A percentile compares a stretch with the other conserved stretches of the same genome.
Conservation (phyloP, 2,329 filamentous ascomycete species). For the Ceratocystis diversiconidia region DNA sequence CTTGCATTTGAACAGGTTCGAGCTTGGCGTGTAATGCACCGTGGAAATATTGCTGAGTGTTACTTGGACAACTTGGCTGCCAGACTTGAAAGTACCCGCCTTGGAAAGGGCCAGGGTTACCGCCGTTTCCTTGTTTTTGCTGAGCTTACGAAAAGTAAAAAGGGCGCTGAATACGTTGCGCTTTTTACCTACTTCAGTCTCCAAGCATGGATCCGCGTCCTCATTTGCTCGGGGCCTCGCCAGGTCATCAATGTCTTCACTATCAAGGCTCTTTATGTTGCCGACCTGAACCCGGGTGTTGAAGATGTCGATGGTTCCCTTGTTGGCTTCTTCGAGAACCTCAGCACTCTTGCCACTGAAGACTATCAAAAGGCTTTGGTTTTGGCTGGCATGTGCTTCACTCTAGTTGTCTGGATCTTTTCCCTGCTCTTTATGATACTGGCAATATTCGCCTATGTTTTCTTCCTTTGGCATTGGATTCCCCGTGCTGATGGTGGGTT, state of each 20-base stretch:
- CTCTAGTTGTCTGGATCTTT: constrained; percentile 76
- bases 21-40: constrained; percentile 65
- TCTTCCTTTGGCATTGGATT: constrained; percentile 88
- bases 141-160: constrained; percentile 78
- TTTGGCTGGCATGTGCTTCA: constrained; percentile 84
- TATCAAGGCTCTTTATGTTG: constrained; percentile 66
- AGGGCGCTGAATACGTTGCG: constrained; percentile 79
- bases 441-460: constrained; percentile 64
- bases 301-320: constrained; percentile 47
- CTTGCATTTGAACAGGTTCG: constrained; percentile 66
- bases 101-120: constrained; percentile 61
- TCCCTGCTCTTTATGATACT: constrained; percentile 61
- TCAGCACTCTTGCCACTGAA: constrained; percentile 55
- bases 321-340: constrained; percentile 68
- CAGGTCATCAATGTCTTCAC: constrained; percentile 85
- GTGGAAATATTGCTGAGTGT: constrained; percentile 76
- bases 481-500: constrained; percentile 67
- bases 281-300: constrained; percentile 40
- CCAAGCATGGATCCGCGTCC: constrained; percentile 70
- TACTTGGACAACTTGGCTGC: constrained; percentile 82
- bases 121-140: constrained; percentile 85
- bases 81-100: constrained; percentile 67
- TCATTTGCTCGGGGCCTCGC: constrained; percentile 83
- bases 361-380: constrained; percentile 71
- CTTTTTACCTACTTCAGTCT: constrained; percentile 79